phyloP scores from a whole-genome alignment of 2,329 filamentous ascomycete genomes.

The Gaeumannomyces tritici region DNA sequence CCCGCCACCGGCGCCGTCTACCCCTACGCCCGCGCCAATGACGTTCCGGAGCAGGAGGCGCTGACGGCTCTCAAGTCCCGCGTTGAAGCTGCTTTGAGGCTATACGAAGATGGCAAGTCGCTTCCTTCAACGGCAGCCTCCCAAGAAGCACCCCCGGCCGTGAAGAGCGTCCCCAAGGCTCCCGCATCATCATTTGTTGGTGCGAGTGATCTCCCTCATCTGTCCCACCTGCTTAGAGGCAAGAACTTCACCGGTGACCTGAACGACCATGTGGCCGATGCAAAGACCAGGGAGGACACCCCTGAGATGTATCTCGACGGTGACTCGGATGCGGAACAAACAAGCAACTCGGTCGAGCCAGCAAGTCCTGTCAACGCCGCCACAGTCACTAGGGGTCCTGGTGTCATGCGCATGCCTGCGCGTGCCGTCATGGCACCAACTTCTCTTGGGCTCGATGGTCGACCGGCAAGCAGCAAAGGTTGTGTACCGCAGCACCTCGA shows the following conservation, averaged over 20 bases:
- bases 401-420: constrained; percentile 48
- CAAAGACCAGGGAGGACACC: constrained; percentile 42
- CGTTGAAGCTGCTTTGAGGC: constrained; percentile 42
- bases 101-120: constrained; percentile 39
- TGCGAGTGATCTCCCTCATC: constrained; percentile 52
- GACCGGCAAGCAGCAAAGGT: constrained; percentile 50
- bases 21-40: constrained; percentile 48
- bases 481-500: constrained; percentile 5
- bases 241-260: constrained; percentile 54
- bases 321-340: constrained; percentile 39
- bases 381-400: constrained; percentile 21
- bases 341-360: constrained; percentile 1
- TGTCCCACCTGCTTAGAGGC: constrained; percentile 55
- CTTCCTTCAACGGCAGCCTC: constrained; percentile 23
- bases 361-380: not conserved
- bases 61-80: constrained; percentile 40
- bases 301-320: constrained; percentile 39
- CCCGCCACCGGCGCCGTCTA: constrained; percentile 46
- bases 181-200: constrained; percentile 31
- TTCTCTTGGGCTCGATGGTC: constrained; percentile 24
- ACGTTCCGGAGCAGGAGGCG: constrained; percentile 26
- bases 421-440: constrained; percentile 45
- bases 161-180: constrained; percentile 8
- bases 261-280: constrained; percentile 46
- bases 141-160: constrained; percentile 2